These are phyloP conservation scores for Triangularia setosa DNA, from an alignment of 2,329 filamentous ascomycete species.

Conservation along the genomic window DNA sequence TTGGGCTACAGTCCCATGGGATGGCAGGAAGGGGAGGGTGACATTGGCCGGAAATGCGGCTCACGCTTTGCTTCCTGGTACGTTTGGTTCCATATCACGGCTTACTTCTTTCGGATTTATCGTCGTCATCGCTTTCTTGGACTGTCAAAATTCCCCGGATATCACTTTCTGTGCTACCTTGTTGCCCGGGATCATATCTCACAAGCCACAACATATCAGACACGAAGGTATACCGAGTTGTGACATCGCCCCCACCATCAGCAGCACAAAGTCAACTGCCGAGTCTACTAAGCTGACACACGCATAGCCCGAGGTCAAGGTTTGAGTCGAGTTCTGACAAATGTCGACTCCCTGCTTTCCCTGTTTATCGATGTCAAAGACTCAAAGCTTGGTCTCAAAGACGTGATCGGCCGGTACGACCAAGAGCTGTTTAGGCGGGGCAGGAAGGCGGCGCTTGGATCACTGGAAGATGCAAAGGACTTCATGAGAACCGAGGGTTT, in stretches of 20 bases:
- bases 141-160: too few species aligned
- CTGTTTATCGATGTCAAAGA: conserved; percentile 4
- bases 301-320: conserved; percentile 9
- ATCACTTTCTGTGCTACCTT: too few species aligned
- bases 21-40: conserved; percentile 3
- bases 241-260: too few species aligned
- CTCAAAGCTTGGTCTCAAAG: not conserved
- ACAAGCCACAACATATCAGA: too few species aligned
- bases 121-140: not conserved
- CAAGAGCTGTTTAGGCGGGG: conserved; percentile 8
- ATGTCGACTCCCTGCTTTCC: conserved; percentile 1
- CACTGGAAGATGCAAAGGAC: conserved; percentile 9
- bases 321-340: conserved; percentile 8
- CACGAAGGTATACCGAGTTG: too few species aligned
- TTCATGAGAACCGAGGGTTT: conserved; percentile 2
- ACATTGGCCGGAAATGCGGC: conserved; percentile 15
- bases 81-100: not conserved
- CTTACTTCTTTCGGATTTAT: not conserved
- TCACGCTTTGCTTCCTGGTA: conserved; percentile 15
- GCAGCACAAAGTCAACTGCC: too few species aligned
- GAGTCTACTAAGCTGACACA: not conserved
- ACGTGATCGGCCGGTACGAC: conserved; percentile 7
- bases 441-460: conserved; percentile 1
- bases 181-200: too few species aligned
- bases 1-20: conserved; percentile 13